Evolutionary conservation across 2,329 filamentous ascomycete species (phyloP), one percentile per base, ranked within the genome.

Genomic region (Penicillium sp.): DNA sequence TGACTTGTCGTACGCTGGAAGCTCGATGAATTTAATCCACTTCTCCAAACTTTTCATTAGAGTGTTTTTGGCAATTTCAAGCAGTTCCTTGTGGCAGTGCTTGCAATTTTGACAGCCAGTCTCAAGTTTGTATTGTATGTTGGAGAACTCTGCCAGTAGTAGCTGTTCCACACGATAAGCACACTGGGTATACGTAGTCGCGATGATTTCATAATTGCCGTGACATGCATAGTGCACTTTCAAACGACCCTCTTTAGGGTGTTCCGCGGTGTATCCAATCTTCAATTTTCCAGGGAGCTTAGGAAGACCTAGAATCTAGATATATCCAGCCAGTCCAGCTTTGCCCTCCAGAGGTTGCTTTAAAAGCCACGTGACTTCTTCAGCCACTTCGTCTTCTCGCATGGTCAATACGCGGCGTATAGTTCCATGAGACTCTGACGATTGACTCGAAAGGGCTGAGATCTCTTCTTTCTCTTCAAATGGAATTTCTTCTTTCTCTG

Each of bases 161-260:
- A 58, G 40, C 30, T 54, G 49, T 16, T 58, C 56, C 30, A 58
- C 40, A 5, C 49, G 56, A 54, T 48, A 14, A 6, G 42, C 49
- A 40, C 49, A 33, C 4, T 49, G 40, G 43, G 43, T 53, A 6
- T 33, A 46, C 6, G 16, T 8, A 14, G 19, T 30, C 19, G 5
- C 30, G 37, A 58, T 35, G n/a, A 30, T 7, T 13, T 48, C 14
- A n/a, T 22, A 2, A 13, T 48, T 30, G 28, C 42, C 30, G 33
- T 53, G 48, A 11, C 56, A 58, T 16, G 3, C 3, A 6, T 49
- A 30, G 49, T 58, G 56, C 10, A n/a, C 16, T 22, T 7, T 2
- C 16, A 58, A 11, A 13, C 56, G 49, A 19, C 16, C 4, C 4
- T 48, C 7, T 8, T 38, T 3, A 14, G 43, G 56, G 40, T 13